phyloP scores from a whole-genome alignment of 2,329 filamentous ascomycete species.

The Sphaceloma murrayae region DNA sequence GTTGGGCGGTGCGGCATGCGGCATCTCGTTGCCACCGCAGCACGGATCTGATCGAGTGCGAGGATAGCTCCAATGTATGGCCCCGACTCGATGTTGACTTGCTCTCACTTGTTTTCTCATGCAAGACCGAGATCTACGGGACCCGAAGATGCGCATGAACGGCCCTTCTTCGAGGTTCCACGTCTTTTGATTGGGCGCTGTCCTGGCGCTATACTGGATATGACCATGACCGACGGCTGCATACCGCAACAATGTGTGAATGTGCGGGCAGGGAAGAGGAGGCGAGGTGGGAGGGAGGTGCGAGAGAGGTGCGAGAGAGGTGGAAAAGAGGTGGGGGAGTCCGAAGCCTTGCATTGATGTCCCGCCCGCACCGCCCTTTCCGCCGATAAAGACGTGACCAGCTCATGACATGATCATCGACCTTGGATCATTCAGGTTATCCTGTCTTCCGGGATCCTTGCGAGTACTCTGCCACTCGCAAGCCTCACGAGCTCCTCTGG shows the following conservation, averaged over 20 bases:
- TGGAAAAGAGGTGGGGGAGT: constrained; percentile 9
- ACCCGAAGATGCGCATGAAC: constrained; percentile 8
- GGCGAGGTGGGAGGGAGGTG: constrained; percentile 1
- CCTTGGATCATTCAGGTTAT: constrained; percentile 7
- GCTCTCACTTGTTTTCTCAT: no score
- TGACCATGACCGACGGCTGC: neutral
- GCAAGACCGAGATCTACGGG: constrained; percentile 6
- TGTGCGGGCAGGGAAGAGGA: constrained; percentile 1
- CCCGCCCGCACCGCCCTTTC: neutral
- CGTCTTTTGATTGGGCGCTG: no score
- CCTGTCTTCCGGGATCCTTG: no score
- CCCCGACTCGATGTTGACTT: no score
- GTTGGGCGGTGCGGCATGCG: neutral
- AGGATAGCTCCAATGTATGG: no score
- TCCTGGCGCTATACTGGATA: no score
- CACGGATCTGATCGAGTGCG: neutral
- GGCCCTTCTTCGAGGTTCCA: no score
- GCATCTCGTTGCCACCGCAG: constrained; percentile 1
- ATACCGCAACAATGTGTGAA: neutral
- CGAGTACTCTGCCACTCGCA: constrained; percentile 12
- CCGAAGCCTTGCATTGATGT: constrained; percentile 4
- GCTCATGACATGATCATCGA: no score
- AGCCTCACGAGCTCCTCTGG: no score
- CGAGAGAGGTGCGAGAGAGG: neutral
- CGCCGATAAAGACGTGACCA: no score